These are phyloP conservation scores for Cornus suecica DNA, from an alignment of 148 eudicot genomes.

Conservation along the genomic window DNA sequence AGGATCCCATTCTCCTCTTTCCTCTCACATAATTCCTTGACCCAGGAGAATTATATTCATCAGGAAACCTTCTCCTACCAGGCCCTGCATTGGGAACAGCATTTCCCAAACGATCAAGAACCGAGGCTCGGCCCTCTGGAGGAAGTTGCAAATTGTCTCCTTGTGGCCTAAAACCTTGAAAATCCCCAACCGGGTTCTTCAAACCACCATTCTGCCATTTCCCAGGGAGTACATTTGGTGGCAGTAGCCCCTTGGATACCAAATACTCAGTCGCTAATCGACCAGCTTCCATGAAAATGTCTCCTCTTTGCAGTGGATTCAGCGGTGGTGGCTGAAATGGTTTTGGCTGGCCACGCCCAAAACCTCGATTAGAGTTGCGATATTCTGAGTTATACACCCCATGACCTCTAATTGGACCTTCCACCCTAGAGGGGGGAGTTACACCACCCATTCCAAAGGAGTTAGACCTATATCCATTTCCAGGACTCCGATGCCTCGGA, in stretches of 20 bases:
- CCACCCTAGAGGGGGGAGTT: conserved; percentile 32
- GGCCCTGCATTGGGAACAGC: conserved; percentile 34
- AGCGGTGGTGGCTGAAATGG: conserved; percentile 40
- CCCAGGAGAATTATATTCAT: conserved; percentile 29
- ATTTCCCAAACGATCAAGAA: conserved; percentile 34
- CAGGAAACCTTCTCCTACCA: conserved; percentile 38
- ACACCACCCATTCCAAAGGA: conserved; percentile 33
- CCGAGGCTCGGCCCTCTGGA: conserved; percentile 30
- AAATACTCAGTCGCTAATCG: conserved; percentile 81
- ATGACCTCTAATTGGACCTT: conserved; percentile 37
- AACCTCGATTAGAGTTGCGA: conserved; percentile 35
- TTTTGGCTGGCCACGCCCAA: conserved; percentile 47
- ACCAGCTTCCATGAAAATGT: conserved; percentile 90
- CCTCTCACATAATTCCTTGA: conserved; percentile 39
- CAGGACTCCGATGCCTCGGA: conserved; percentile 47
- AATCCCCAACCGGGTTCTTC: conserved; percentile 37
- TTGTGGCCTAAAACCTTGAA: conserved; percentile 36
- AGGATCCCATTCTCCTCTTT: conserved; percentile 47
- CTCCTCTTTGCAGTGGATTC: conserved; percentile 40
- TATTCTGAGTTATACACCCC: conserved; percentile 34
- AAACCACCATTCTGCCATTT: conserved; percentile 51
- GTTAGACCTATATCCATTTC: conserved; percentile 46
- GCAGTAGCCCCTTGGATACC: conserved; percentile 69
- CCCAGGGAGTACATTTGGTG: conserved; percentile 55
- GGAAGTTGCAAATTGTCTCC: conserved; percentile 26